These are phyloP conservation scores for Porphyrellus cyaneotinctus DNA, from an alignment of 768 basidiomycete species.

Conservation along the genomic window DNA sequence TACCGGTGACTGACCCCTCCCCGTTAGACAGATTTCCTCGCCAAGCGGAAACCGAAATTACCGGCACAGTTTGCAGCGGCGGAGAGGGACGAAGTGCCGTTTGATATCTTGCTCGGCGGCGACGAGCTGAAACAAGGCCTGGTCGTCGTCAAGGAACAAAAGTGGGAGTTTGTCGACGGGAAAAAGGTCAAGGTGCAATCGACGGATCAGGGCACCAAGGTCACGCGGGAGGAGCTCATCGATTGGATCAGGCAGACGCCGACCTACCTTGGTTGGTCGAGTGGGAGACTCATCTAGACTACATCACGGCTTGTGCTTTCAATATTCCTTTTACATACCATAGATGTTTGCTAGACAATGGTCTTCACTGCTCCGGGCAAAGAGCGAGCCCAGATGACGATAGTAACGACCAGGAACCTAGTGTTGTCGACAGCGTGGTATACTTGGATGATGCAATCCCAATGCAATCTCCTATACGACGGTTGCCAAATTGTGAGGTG, in stretches of 20 bases:
- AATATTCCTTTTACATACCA: conserved; percentile 3
- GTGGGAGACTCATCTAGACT: conserved; percentile 27
- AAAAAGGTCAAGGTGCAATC: conserved; percentile 61
- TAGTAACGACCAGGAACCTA: conserved; percentile 45
- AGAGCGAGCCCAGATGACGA: no score
- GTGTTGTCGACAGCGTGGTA: conserved; percentile 72
- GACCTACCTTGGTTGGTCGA: conserved; percentile 31
- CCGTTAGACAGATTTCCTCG: conserved; percentile 81
- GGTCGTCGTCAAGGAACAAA: conserved; percentile 90
- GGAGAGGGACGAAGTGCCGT: conserved; percentile 90
- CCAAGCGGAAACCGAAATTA: conserved; percentile 89
- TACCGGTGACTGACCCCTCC: conserved; percentile 7
- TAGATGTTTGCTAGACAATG: background rate
- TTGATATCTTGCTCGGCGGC: conserved; percentile 83
- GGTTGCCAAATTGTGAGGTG: conserved; percentile 64
- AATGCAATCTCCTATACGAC: conserved; percentile 55
- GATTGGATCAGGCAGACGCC: conserved; percentile 52
- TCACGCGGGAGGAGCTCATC: conserved; percentile 58
- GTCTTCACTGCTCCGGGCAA: no score
- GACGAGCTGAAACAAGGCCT: conserved; percentile 82
- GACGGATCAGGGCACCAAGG: conserved; percentile 62
- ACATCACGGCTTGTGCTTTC: background rate
- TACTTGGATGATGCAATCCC: conserved; percentile 86
- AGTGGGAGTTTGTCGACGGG: conserved; percentile 70
- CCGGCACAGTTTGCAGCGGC: conserved; percentile 83